Percentiles rank a stretch among this genome's conserved stretches.
Conservation (phyloP, 2,329 filamentous ascomycete genomes). For the Sclerotinia sclerotiorum region DNA sequence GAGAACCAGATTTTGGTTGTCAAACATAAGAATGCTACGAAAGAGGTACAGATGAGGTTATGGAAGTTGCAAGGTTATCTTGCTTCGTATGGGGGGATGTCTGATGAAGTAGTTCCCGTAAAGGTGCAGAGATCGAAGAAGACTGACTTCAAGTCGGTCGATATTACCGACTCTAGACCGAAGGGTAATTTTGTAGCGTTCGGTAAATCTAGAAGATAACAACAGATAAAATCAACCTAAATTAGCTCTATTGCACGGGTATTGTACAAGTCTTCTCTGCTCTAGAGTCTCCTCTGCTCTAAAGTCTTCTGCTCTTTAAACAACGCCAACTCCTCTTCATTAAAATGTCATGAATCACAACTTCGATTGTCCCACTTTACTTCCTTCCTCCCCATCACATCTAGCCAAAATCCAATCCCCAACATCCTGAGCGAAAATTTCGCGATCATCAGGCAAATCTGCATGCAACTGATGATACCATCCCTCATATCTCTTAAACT, state of each 20-base stretch:
- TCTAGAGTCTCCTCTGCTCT: no score
- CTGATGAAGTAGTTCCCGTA: neutral
- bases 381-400: slow-evolving; percentile 21
- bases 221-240: neutral
- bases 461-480: slow-evolving; percentile 74
- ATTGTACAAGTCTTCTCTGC: neutral
- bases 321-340: neutral
- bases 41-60: slow-evolving; percentile 50
- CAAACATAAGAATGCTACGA: slow-evolving; percentile 46
- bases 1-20: slow-evolving; percentile 42
- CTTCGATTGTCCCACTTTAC: slow-evolving; percentile 26
- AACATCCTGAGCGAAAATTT: slow-evolving; percentile 54
- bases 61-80: slow-evolving; percentile 62
- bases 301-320: neutral
- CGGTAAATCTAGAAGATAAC: neutral
- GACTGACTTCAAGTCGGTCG: neutral
- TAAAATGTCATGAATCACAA: slow-evolving; percentile 24
- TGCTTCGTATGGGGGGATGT: slow-evolving; percentile 24
- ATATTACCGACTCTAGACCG: neutral
- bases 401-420: slow-evolving; percentile 61
- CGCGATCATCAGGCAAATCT: slow-evolving; percentile 46
- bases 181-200: neutral
- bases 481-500: slow-evolving; percentile 72
- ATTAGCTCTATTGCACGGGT: neutral
- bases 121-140: neutral